These are phyloP conservation scores for Fusarium buxicola DNA, from an alignment of 2,329 filamentous ascomycete genomes.

Conservation along the genomic window DNA sequence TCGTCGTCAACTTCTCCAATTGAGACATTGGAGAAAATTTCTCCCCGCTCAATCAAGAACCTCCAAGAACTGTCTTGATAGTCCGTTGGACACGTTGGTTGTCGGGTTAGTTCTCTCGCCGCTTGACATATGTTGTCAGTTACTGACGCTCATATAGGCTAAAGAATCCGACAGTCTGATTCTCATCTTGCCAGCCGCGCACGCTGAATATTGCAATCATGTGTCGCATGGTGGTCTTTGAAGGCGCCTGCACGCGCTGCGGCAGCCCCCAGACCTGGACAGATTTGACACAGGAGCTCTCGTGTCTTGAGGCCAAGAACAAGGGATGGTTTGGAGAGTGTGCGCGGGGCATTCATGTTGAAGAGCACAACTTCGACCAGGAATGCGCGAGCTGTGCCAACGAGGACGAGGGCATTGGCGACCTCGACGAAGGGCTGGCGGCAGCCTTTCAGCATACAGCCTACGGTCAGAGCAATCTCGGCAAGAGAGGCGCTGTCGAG, in stretches of 20 bases:
- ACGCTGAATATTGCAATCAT: slow-evolving; percentile 47
- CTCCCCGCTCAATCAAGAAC: background rate
- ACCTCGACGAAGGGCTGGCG: slow-evolving; percentile 50
- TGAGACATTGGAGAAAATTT: slow-evolving; percentile 18
- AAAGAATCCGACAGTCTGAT: background rate
- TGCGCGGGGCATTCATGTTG: slow-evolving; percentile 53
- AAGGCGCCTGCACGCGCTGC: slow-evolving; percentile 58
- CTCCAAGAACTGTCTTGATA: background rate
- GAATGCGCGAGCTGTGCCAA: slow-evolving; percentile 59
- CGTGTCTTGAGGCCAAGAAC: slow-evolving; percentile 63
- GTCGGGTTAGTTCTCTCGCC: background rate
- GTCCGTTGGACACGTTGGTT: background rate
- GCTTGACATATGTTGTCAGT: background rate
- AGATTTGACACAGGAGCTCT: slow-evolving; percentile 59
- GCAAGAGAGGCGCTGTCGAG: slow-evolving; percentile 37
- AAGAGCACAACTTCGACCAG: slow-evolving; percentile 60
- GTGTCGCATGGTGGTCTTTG: slow-evolving; percentile 61
- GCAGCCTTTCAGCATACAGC: slow-evolving; percentile 8
- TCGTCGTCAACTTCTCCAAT: slow-evolving; percentile 7
- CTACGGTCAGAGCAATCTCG: slow-evolving; percentile 15
- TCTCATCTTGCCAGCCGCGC: background rate
- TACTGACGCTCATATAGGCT: slow-evolving; percentile 1
- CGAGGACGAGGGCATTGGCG: slow-evolving; percentile 57
- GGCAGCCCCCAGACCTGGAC: slow-evolving; percentile 55
- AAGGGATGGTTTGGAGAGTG: slow-evolving; percentile 59